A percentile compares a stretch with the other conserved stretches of the same genome.
Conservation (phyloP, 192 early-diverging fungal species). For the Mortierella alpina region DNA sequence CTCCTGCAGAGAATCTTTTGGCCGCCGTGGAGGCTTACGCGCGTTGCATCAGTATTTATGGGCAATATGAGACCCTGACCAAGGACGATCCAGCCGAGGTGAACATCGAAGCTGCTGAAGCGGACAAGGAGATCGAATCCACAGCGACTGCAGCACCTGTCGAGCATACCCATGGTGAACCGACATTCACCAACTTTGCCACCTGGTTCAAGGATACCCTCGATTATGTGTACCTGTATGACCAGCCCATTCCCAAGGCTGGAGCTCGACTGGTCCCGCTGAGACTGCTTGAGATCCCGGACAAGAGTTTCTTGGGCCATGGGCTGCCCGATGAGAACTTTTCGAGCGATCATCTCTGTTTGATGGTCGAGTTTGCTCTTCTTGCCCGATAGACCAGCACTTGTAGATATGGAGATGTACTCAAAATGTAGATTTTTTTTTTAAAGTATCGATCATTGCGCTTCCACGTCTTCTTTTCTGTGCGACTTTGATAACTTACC, state of each 20-base stretch:
- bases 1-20: constrained; percentile 30
- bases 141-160: constrained; percentile 21
- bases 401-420: constrained; percentile 5
- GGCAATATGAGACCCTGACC: constrained; percentile 43
- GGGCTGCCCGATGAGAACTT: constrained; percentile 47
- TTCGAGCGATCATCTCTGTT: constrained; percentile 50
- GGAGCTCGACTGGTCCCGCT: constrained; percentile 44
- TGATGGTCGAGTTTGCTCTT: constrained; percentile 50
- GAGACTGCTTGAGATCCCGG: constrained; percentile 38
- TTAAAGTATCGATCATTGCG: too few species aligned
- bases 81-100: constrained; percentile 26
- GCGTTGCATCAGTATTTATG: constrained; percentile 50
- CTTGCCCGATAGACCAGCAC: not conserved
- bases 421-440: not conserved
- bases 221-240: constrained; percentile 44
- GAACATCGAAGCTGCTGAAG: not conserved
- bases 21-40: constrained; percentile 16
- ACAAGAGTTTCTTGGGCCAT: constrained; percentile 36
- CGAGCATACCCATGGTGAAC: constrained; percentile 34
- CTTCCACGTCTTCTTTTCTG: not conserved
- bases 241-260: constrained; percentile 21
- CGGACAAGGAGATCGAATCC: constrained; percentile 6
- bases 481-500: not conserved
- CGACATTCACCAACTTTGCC: constrained; percentile 46
- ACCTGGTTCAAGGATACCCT: constrained; percentile 53